Percentiles rank a stretch among this genome's conserved stretches.
phyloP scores from a whole-genome alignment of 345 rosid genomes.

The Psidium friedrichsthalianum region DNA sequence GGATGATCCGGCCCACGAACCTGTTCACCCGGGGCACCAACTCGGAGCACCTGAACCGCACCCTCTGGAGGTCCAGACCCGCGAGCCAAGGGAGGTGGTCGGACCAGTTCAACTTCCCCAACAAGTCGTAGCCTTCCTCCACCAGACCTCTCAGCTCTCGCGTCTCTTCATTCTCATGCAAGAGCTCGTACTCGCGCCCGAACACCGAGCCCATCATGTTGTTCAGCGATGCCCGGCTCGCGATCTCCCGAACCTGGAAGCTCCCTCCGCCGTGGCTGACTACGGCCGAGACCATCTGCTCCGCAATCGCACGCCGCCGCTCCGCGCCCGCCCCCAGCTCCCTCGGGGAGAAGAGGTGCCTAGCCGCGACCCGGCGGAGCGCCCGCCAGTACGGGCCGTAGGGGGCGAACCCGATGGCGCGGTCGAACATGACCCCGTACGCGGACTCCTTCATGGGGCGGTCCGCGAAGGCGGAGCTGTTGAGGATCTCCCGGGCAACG shows the following conservation, averaged over 20 bases:
- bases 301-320: slow-evolving; percentile 20
- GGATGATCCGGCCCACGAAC: slow-evolving; percentile 33
- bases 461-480: slow-evolving; percentile 36
- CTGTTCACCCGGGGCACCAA: slow-evolving; percentile 35
- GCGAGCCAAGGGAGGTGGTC: slow-evolving; percentile 48
- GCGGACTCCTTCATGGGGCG: slow-evolving; percentile 52
- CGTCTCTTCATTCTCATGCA: slow-evolving; percentile 4
- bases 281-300: slow-evolving; percentile 24
- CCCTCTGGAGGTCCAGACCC: slow-evolving; percentile 26
- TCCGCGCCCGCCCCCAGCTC: slow-evolving; percentile 22
- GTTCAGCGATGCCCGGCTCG: slow-evolving; percentile 35
- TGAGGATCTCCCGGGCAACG: slow-evolving; percentile 38
- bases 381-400: slow-evolving; percentile 45
- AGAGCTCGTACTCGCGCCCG: slow-evolving; percentile 23
- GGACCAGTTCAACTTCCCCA: slow-evolving; percentile 39
- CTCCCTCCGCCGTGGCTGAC: background rate
- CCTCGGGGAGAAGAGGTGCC: slow-evolving; percentile 39
- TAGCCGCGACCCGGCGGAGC: slow-evolving; percentile 31
- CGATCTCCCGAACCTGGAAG: slow-evolving; percentile 16
- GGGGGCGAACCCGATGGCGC: slow-evolving; percentile 53
- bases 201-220: slow-evolving; percentile 48
- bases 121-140: slow-evolving; percentile 38
- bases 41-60: slow-evolving; percentile 29
- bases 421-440: slow-evolving; percentile 30
- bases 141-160: slow-evolving; percentile 24